Base-by-base conservation (phyloP, 257 asterid species). In the Rubia yunnanensis region DNA sequence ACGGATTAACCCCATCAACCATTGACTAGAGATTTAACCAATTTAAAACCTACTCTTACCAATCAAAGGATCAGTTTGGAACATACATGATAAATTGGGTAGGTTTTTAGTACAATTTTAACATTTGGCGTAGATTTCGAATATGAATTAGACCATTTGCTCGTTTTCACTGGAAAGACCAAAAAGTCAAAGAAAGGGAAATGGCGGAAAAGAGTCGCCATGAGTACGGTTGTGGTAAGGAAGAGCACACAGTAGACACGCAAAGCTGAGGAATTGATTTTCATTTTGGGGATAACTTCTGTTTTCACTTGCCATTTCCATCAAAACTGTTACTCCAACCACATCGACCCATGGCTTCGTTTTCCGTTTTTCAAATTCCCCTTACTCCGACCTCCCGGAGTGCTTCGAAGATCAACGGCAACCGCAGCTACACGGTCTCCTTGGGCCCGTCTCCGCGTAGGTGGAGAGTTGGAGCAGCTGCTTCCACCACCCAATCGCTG, bases 151-250 rank as follows among this genome's bases (percentile, higher is more conserved):
- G n/a, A n/a, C n/a, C n/a, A n/a, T n/a, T n/a, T n/a, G n/a, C n/a
- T n/a, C n/a, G n/a, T n/a, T n/a, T 44, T 44, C 20, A 39, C 10
- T 3, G 0, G 22, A 53, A 10, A 53, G 30, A 50, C 28, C 5
- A 53, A 22, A 27, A 39, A 72, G 84, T 82, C 86, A 76, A 73
- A 60, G 22, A 81, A 81, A 85, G 77, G 53, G 92, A 87, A 83
- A 70, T 71, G 85, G 84, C 85, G 84, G 84, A 77, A 74, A 81
- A 76, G 63, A 13, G 55, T 66, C 64, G 78, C 85, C 88, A 69
- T 57, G 70, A 67, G 57, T 77, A 52, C 73, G 75, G 83, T 50
- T 81, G 95, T 79, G 95, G 88, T 73, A 69, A 73, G 35, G 72
- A 84, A 67, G 53, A 35, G 74, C 4, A 34, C 73, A 70, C 62